Evolutionary conservation across 371 early-diverging fungal species (phyloP), one percentile per base, ranked within the genome.

Genomic region (Capillidium heterosporum): DNA sequence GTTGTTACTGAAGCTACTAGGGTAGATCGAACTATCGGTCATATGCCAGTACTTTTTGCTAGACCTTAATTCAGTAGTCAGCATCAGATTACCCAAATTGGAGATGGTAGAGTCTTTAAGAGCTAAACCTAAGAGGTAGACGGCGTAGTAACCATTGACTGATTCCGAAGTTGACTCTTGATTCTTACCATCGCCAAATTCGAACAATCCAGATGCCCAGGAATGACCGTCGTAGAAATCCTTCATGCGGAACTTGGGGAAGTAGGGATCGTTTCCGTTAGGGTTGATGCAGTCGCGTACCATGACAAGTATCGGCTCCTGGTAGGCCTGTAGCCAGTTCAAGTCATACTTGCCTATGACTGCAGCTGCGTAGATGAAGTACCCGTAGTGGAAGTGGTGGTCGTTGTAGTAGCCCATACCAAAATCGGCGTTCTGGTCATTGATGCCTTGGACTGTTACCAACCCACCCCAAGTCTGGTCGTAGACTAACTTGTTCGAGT

Each of bases 321-420:
- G 47, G 72, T 65, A 63, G 10, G 59, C 57, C 2, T 69, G 43
- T 53, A 70, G 61, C 72, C 78, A 77, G 10, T 11, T 52, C 4
- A 77, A 73, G 60, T 82, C 80, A 57, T 80, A 57, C 54, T 78
- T 68, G 46, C 74, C 79, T 48, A 85, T 66, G 17, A 82, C 66
- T 1, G 86, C 84, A 11, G 78, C 77, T 54, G 78, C 65, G 54
- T 77, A 75, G 41, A 75, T 50, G 49, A 74, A 74, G 60, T 87
- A 85, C 0, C 87, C 87, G 51, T 85, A 82, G 60, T 87, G 87
- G 71, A 80, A 85, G 61, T 87, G 85, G 61, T 85, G 87, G 59
- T 87, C 87, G 60, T 78, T 78, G 68, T 78, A 78, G 57, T 67
- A 62, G 21, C 65, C 70, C 61, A 76, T 76, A 17, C 79, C 79